Evolutionary conservation across 2,329 filamentous ascomycete genomes (phyloP).

Genomic region (Phyllosticta citrichinensis): DNA sequence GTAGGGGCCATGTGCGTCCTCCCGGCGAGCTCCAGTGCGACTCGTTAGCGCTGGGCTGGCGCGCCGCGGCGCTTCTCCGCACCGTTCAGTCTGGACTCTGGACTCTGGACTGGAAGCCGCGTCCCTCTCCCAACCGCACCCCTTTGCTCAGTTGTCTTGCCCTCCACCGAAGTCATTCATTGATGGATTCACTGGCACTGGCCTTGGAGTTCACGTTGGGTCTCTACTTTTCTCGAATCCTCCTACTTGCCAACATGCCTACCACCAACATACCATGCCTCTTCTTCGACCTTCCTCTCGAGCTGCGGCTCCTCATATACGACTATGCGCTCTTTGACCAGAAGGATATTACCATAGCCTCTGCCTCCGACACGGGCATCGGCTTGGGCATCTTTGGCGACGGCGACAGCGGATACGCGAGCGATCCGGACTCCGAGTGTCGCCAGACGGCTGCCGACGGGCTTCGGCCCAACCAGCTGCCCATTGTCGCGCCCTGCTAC

Average conservation of each 20-base stretch:
- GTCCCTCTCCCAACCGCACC: not conserved
- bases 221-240: not conserved
- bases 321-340: conserved; percentile 27
- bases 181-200: not conserved
- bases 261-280: not conserved
- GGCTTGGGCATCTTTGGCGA: conserved; percentile 17
- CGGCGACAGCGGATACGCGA: conserved; percentile 18
- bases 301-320: conserved; percentile 35
- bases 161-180: not conserved
- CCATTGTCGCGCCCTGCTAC: conserved; percentile 11
- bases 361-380: conserved; percentile 6
- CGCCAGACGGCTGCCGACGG: conserved; percentile 13
- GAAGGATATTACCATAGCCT: conserved; percentile 29
- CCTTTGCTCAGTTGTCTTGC: not conserved
- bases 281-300: conserved; percentile 26
- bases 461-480: conserved; percentile 27
- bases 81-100: not conserved
- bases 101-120: not conserved
- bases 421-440: conserved; percentile 15
- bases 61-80: not conserved
- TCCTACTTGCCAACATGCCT: not conserved
- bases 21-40: not conserved
- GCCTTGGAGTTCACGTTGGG: not conserved
- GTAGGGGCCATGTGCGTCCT: not conserved
- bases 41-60: not conserved